These are phyloP conservation scores for Heliocybe sulcata DNA, from an alignment of 1,284 basidiomycete species.

Conservation along the genomic window DNA sequence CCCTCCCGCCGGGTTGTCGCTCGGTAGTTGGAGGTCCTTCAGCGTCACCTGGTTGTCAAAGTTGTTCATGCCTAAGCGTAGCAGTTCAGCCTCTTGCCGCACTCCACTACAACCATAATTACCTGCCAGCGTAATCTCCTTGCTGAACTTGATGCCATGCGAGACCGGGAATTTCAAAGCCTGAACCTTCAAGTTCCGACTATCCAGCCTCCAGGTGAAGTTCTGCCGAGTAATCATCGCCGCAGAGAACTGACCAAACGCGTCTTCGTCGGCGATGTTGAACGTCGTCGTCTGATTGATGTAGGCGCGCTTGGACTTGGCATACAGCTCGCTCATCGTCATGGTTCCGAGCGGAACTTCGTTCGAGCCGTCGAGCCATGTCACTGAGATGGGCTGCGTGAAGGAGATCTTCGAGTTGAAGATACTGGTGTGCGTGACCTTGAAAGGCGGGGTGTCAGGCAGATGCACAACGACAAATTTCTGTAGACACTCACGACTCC, in stretches of 20 bases:
- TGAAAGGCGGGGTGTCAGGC: slow-evolving; percentile 1
- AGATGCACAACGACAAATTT: background rate
- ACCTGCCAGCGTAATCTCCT: slow-evolving; percentile 49
- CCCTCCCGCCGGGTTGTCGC: slow-evolving; percentile 62
- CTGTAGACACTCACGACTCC: slow-evolving; percentile 27
- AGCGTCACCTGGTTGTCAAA: slow-evolving; percentile 55
- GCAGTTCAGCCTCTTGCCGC: slow-evolving; percentile 14
- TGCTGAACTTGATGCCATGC: slow-evolving; percentile 55
- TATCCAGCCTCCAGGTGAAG: slow-evolving; percentile 68
- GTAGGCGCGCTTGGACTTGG: slow-evolving; percentile 43
- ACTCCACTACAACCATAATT: background rate
- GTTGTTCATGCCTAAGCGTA: slow-evolving; percentile 52
- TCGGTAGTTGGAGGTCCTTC: slow-evolving; percentile 64
- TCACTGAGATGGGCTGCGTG: slow-evolving; percentile 41
- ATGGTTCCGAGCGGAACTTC: slow-evolving; percentile 44
- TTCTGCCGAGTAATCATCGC: slow-evolving; percentile 59
- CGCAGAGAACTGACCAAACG: slow-evolving; percentile 51
- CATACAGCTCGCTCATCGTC: slow-evolving; percentile 33
- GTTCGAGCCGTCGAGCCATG: slow-evolving; percentile 42
- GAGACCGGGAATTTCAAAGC: slow-evolving; percentile 63
- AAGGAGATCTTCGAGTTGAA: slow-evolving; percentile 54
- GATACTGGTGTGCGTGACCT: slow-evolving; percentile 58
- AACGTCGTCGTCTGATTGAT: slow-evolving; percentile 55
- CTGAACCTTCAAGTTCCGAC: slow-evolving; percentile 52
- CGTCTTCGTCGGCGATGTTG: slow-evolving; percentile 40